Percentiles rank a stretch among this genome's conserved stretches.
Conservation (phyloP, 768 basidiomycete genomes). For the Amanita rimosa region DNA sequence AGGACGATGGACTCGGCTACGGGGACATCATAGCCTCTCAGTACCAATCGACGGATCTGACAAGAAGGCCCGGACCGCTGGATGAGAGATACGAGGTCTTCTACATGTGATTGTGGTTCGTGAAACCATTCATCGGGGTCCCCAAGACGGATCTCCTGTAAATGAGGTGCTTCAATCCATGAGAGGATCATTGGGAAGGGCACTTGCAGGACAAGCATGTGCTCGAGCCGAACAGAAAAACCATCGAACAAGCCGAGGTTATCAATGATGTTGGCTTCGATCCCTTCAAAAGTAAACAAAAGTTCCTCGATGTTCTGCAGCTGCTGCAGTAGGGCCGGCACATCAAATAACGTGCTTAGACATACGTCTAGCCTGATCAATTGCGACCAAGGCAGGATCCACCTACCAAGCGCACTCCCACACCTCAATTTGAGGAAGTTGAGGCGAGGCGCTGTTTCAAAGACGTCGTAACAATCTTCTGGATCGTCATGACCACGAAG, state of each 20-base stretch:
- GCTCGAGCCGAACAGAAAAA: neutral
- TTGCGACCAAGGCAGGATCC: neutral
- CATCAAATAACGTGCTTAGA: neutral
- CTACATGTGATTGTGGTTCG: neutral
- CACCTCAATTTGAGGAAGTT: neutral
- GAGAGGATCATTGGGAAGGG: neutral
- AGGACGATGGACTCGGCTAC: neutral
- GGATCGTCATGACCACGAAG: neutral
- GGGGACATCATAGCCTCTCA: neutral
- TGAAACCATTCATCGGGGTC: neutral
- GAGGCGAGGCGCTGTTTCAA: neutral
- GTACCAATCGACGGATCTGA: neutral
- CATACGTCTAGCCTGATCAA: neutral
- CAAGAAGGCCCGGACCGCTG: neutral
- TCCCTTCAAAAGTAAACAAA: neutral
- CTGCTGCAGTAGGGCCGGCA: neutral
- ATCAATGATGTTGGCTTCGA: neutral
- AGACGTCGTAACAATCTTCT: neutral
- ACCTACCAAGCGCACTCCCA: neutral
- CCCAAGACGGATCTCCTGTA: neutral
- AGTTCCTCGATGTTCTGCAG: neutral
- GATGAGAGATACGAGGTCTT: neutral
- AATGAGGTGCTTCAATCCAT: neutral
- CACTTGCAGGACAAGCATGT: neutral
- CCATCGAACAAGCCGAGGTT: neutral